These are phyloP conservation scores for Porphyra umbilicalis DNA, from an alignment of 31 red algal species.

Conservation along the genomic window DNA sequence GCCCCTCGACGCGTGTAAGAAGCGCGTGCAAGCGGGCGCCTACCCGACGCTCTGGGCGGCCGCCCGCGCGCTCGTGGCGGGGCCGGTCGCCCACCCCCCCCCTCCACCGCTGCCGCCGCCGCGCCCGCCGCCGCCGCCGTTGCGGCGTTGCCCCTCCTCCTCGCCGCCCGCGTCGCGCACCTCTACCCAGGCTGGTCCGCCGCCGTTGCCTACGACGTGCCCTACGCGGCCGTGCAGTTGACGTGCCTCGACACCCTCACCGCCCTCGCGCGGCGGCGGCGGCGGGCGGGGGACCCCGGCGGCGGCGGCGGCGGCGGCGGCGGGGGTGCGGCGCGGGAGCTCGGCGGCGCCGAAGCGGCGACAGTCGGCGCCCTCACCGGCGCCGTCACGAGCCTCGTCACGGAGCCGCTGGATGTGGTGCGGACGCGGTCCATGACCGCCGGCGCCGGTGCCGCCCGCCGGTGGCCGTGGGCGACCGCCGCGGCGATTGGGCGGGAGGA, in stretches of 20 bases:
- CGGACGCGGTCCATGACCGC: slow-evolving; percentile 70
- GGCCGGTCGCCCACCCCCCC: background rate
- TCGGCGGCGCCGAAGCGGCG: slow-evolving; percentile 27
- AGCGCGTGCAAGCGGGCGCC: slow-evolving; percentile 57
- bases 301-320: background rate
- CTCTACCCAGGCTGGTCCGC: slow-evolving; percentile 47
- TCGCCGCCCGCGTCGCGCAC: slow-evolving; percentile 7
- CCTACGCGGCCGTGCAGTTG: slow-evolving; percentile 60
- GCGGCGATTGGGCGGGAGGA: slow-evolving; percentile 26
- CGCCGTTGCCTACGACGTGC: slow-evolving; percentile 55
- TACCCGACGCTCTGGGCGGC: slow-evolving; percentile 38
- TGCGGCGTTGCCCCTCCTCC: background rate
- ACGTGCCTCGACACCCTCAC: slow-evolving; percentile 55
- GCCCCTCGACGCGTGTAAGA: slow-evolving; percentile 64
- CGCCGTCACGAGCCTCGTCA: slow-evolving; percentile 51
- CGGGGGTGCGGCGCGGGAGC: background rate
- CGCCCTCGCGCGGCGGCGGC: background rate
- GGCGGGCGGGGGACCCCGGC: background rate
- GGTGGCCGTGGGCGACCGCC: background rate
- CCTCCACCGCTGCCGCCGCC: background rate
- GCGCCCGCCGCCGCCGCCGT: slow-evolving; percentile 28
- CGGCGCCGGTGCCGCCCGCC: background rate
- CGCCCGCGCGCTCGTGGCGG: slow-evolving; percentile 7
- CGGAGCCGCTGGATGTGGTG: slow-evolving; percentile 69
- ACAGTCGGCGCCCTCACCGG: slow-evolving; percentile 56